Conservation (phyloP, 768 basidiomycete species). For the Lentinula sp. region DNA sequence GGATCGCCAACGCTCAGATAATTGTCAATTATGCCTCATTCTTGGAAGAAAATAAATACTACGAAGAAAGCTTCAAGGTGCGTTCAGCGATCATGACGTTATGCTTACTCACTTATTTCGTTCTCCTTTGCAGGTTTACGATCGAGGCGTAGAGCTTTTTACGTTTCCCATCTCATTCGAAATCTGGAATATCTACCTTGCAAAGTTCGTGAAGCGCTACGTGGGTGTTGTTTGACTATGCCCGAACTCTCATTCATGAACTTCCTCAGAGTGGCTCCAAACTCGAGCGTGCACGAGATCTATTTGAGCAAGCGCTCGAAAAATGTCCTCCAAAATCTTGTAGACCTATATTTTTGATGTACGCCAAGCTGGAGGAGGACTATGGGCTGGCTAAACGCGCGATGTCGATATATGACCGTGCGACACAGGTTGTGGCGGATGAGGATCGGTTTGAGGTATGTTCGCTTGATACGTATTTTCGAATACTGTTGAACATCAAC, state of each 20-base stretch:
- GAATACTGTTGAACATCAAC: neutral
- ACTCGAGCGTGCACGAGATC: constrained; percentile 91
- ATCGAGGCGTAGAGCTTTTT: constrained; percentile 94
- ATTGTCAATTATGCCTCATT: constrained; percentile 97
- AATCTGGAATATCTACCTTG: constrained; percentile 98
- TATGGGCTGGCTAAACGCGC: constrained; percentile 91
- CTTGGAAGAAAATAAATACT: constrained; percentile 96
- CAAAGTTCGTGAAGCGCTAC: constrained; percentile 96
- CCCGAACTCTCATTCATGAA: neutral
- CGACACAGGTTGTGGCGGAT: constrained; percentile 77
- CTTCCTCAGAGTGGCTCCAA: constrained; percentile 78
- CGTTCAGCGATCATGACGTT: constrained; percentile 3
- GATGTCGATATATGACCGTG: constrained; percentile 94
- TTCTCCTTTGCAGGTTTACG: constrained; percentile 67
- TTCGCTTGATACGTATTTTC: constrained; percentile 11
- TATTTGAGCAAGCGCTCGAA: constrained; percentile 96
- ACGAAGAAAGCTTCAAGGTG: constrained; percentile 97
- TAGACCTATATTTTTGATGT: constrained; percentile 94
- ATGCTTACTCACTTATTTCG: constrained; percentile 8
- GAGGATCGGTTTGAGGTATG: constrained; percentile 91
- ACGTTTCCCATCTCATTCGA: constrained; percentile 98
- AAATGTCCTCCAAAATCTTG: constrained; percentile 94
- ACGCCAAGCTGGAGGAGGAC: constrained; percentile 94
- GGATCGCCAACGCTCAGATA: constrained; percentile 96
- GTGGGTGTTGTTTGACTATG: constrained; percentile 38